These are phyloP conservation scores for Zelonia costaricensis DNA, from an alignment of 208 protist genomes.

Conservation along the genomic window DNA sequence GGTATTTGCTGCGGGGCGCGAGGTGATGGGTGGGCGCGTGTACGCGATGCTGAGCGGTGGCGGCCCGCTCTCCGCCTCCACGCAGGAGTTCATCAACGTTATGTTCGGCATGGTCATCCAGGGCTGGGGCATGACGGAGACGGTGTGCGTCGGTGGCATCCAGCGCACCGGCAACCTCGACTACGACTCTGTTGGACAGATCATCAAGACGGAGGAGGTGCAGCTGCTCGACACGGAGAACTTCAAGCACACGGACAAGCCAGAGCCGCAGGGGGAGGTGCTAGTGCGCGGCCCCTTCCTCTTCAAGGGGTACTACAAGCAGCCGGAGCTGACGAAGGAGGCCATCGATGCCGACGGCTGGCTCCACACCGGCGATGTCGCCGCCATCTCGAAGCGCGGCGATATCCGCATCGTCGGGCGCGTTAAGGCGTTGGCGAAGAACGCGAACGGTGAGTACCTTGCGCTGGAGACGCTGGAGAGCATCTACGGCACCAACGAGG, in stretches of 20 bases:
- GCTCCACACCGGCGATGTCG: slow-evolving; percentile 92
- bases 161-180: slow-evolving; percentile 65
- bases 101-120: slow-evolving; percentile 82
- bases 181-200: slow-evolving; percentile 69
- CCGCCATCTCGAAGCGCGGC: slow-evolving; percentile 49
- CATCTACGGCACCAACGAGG: slow-evolving; percentile 63
- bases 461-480: slow-evolving; percentile 83
- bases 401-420: slow-evolving; percentile 81
- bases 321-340: slow-evolving; percentile 81
- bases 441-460: slow-evolving; percentile 91
- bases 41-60: slow-evolving; percentile 80
- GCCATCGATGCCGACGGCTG: slow-evolving; percentile 77
- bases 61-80: slow-evolving; percentile 65
- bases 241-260: slow-evolving; percentile 76
- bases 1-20: slow-evolving; percentile 58
- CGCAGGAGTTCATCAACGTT: slow-evolving; percentile 86
- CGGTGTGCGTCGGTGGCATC: slow-evolving; percentile 57
- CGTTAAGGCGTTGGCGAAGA: slow-evolving; percentile 92
- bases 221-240: slow-evolving; percentile 90
- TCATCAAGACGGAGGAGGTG: slow-evolving; percentile 79
- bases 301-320: slow-evolving; percentile 91
- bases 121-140: slow-evolving; percentile 91
- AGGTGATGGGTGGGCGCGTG: slow-evolving; percentile 73
- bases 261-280: slow-evolving; percentile 78
- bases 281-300: slow-evolving; percentile 71